These are phyloP conservation scores for Laguncularia racemosa DNA, from an alignment of 345 rosid genomes.

Conservation along the genomic window DNA sequence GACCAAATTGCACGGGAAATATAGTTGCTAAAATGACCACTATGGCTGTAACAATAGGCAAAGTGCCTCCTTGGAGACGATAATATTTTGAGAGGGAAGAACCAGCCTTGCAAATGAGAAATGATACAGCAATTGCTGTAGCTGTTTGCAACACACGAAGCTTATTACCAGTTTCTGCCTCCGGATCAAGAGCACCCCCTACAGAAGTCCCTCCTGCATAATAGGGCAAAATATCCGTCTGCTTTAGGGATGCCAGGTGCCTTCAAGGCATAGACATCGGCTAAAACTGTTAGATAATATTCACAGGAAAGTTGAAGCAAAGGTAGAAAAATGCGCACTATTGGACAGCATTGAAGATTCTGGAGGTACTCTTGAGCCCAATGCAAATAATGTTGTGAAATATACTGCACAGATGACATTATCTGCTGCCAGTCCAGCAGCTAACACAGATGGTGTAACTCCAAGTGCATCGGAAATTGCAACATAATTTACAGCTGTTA, in stretches of 20 bases:
- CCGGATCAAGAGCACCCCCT: conserved; percentile 31
- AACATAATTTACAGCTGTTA: conserved; percentile 73
- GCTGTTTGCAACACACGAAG: conserved; percentile 54
- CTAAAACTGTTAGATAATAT: neutral
- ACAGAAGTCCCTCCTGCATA: conserved; percentile 12
- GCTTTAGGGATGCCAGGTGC: neutral
- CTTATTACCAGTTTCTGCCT: conserved; percentile 31
- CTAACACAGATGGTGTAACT: conserved; percentile 62
- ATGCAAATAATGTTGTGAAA: conserved; percentile 68
- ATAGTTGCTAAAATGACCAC: conserved; percentile 63
- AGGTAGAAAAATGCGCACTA: conserved; percentile 24
- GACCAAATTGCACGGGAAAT: conserved; percentile 64
- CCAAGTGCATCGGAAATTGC: conserved; percentile 72
- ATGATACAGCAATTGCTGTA: conserved; percentile 66
- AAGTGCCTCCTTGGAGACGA: conserved; percentile 64
- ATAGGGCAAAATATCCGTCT: neutral
- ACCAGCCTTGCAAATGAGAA: conserved; percentile 78
- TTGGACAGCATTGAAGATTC: conserved; percentile 38
- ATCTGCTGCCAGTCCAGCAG: conserved; percentile 85
- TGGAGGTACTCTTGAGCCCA: conserved; percentile 64
- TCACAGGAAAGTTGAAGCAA: neutral
- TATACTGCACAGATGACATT: conserved; percentile 84
- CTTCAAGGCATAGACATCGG: neutral
- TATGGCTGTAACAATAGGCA: conserved; percentile 70
- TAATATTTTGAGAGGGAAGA: conserved; percentile 35